Evolutionary conservation across 2,329 filamentous ascomycete species (phyloP), one percentile per base, ranked within the genome.

Genomic region (Leptodontidium sp.): DNA sequence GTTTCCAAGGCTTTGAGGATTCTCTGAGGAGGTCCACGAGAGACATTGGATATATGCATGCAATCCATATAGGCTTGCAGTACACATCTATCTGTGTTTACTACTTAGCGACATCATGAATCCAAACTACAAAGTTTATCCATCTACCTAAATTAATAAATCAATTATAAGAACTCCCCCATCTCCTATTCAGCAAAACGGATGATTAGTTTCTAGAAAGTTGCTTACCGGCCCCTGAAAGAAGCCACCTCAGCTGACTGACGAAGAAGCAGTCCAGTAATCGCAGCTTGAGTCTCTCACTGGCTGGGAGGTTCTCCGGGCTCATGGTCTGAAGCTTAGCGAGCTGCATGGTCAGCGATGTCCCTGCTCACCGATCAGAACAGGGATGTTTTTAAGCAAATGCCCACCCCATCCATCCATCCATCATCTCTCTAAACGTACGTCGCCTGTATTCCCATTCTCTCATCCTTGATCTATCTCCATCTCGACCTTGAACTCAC

Each of bases 341-440:
- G 32, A 38, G 53, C 53, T 58, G 53, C 29, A 40, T 14, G 14
- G 53, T 40, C 35, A 53, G 50, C 53, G 35, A 15, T 32, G 53
- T 12, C 38, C 53, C 53, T 40, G 53, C 32, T 58, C 53, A 58
- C 59, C 59, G 43, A 26, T 45, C 53, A 62, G 26, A 24, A 21
- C 43, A 62, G 40, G 59, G 59, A 35, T 61, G n/a, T 32, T 32
- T 6, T 32, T 32, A 3, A 6, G 6, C 4, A 32, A 32, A 32
- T 32, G 14, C 21, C 24, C 14, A 29, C 40, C 17, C 40, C 24
- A 2, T 40, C 21, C 21, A 21, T 21, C 21, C 21, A 21, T 21
- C 21, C 55, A 26, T 26, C 49, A 21, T 40, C 14, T 24, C 12
- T n/a, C 14, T 26, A 21, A 21, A 21, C 21, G 21, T 21, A 17